Conservation (phyloP, 2,329 filamentous ascomycete species). For the Epichloe glyceriae region DNA sequence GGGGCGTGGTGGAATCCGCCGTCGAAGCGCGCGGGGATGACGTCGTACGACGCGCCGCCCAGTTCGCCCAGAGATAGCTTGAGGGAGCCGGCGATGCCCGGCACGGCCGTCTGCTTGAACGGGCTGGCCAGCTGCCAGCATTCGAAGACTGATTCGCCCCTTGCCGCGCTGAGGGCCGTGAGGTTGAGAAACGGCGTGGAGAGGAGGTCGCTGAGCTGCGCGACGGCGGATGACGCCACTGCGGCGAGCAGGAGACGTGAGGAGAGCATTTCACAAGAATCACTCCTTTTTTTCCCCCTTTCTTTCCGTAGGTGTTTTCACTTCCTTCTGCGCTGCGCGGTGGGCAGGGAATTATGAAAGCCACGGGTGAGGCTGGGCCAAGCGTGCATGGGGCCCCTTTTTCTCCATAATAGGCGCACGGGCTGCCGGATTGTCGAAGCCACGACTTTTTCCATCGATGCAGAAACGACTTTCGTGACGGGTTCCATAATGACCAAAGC, state of each 20-base stretch:
- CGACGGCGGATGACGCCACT: not conserved
- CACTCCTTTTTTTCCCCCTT: too few species aligned
- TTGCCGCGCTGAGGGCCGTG: conserved; percentile 24
- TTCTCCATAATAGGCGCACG: too few species aligned
- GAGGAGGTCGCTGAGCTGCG: not conserved
- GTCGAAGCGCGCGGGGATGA: conserved; percentile 24
- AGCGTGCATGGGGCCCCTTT: too few species aligned
- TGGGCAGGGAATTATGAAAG: too few species aligned
- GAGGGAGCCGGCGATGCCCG: conserved; percentile 20
- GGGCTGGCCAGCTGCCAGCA: conserved; percentile 28
- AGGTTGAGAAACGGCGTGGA: conserved; percentile 21
- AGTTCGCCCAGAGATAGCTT: conserved; percentile 19
- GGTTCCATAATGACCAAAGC: too few species aligned
- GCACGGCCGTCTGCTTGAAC: conserved; percentile 13
- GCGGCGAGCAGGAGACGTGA: not conserved
- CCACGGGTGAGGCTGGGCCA: too few species aligned
- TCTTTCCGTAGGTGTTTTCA: too few species aligned
- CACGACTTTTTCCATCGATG: too few species aligned
- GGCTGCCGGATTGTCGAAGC: too few species aligned
- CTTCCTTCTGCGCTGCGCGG: too few species aligned
- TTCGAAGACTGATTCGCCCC: conserved; percentile 28
- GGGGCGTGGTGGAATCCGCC: conserved; percentile 30
- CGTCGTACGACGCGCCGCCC: conserved; percentile 20
- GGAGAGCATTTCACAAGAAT: not conserved
- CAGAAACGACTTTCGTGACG: too few species aligned